Conservation (phyloP, 306 rosid genomes). For the Prunus mongolica region DNA sequence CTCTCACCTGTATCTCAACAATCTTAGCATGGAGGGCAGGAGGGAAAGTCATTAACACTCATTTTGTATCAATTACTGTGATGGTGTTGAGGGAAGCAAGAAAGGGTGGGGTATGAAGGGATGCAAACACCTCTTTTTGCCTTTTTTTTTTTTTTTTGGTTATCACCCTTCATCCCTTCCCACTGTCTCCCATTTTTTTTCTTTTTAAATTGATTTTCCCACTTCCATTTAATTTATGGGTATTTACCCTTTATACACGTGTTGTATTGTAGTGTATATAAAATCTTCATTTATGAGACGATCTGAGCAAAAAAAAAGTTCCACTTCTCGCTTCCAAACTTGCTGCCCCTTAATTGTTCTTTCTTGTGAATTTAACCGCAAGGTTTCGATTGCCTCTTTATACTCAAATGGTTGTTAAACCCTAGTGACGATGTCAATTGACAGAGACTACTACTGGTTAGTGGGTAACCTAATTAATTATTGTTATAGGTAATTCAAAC, state of each 20-base stretch:
- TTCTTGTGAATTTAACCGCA: background rate
- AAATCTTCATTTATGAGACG: constrained; percentile 35
- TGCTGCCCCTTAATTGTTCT: background rate
- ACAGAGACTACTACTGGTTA: too few species aligned
- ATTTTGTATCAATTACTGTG: constrained; percentile 38
- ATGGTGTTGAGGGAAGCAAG: constrained; percentile 26
- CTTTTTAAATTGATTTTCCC: constrained; percentile 26
- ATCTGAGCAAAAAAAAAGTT: constrained; percentile 33
- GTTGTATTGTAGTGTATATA: constrained; percentile 75
- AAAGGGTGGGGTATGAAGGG: constrained; percentile 30
- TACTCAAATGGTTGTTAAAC: too few species aligned
- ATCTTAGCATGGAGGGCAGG: constrained; percentile 37
- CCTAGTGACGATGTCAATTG: too few species aligned
- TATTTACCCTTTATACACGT: constrained; percentile 43
- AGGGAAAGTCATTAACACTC: constrained; percentile 42
- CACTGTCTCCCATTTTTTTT: constrained; percentile 8
- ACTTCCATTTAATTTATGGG: constrained; percentile 53
- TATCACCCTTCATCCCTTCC: constrained; percentile 10
- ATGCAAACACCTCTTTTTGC: constrained; percentile 19
- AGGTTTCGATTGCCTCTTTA: too few species aligned
- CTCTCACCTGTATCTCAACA: constrained; percentile 52
- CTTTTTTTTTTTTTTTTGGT: background rate
- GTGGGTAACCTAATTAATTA: too few species aligned
- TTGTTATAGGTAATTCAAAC: too few species aligned
- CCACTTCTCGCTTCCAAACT: constrained; percentile 12